phyloP scores from a whole-genome alignment of 129 eudicot species.

The Flaveria robusta region DNA sequence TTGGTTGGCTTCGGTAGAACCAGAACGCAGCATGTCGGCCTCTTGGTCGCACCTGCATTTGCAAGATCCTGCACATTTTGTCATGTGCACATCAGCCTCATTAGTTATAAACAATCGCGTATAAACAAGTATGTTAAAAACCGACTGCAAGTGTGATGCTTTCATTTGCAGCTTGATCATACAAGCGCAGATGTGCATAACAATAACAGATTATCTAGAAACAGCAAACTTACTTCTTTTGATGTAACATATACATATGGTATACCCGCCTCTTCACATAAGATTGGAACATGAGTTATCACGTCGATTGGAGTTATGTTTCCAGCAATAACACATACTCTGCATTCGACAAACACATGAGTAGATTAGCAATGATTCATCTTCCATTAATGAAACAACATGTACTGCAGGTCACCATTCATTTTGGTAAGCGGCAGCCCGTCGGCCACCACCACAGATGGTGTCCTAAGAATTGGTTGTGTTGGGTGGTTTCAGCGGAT shows the following conservation, averaged over 20 bases:
- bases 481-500: no score
- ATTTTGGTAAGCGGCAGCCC: no score
- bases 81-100: background rate
- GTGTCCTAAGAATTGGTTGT: no score
- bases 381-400: background rate
- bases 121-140: background rate
- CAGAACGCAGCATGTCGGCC: slow-evolving; percentile 96
- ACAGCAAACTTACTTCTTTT: slow-evolving; percentile 69
- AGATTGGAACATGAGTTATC: slow-evolving; percentile 87
- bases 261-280: slow-evolving; percentile 85
- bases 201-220: background rate
- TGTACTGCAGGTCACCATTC: background rate
- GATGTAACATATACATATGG: slow-evolving; percentile 92
- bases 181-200: background rate
- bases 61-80: slow-evolving; percentile 78
- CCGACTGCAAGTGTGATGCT: background rate
- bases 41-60: slow-evolving; percentile 93
- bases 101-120: background rate
- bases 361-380: background rate
- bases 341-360: slow-evolving; percentile 41
- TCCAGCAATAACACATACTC: slow-evolving; percentile 93
- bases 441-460: no score
- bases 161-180: background rate
- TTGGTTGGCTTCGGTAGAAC: slow-evolving; percentile 80
- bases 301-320: slow-evolving; percentile 98